A percentile compares a stretch with the other conserved stretches of the same genome.
These are phyloP conservation scores for Suillus americanus DNA, from an alignment of 768 basidiomycete species.

Conservation along the genomic window DNA sequence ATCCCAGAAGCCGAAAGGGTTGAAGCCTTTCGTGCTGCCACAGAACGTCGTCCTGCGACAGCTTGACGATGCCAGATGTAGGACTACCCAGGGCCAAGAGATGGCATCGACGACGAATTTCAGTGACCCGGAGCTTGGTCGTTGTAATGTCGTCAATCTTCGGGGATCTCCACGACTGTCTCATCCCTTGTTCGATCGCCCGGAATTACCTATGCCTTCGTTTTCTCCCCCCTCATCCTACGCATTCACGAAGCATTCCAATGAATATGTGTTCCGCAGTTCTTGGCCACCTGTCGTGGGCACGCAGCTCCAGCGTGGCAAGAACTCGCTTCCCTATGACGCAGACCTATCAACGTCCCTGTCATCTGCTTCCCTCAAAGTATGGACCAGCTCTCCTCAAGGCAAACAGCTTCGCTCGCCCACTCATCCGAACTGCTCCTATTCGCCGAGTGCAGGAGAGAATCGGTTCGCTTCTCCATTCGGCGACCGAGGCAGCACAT, in stretches of 20 bases:
- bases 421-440: neutral
- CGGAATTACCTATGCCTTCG: neutral
- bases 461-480: slow-evolving; percentile 1
- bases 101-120: neutral
- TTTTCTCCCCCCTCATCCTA: neutral
- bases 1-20: neutral
- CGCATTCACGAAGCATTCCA: neutral
- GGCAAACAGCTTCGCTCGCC: neutral
- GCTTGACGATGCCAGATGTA: neutral
- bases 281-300: neutral
- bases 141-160: neutral
- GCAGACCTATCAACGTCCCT: neutral
- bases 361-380: slow-evolving; percentile 1
- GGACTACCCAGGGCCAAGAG: neutral
- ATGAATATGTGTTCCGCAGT: neutral
- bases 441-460: neutral
- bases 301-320: neutral
- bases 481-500: slow-evolving; percentile 3
- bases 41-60: neutral
- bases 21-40: neutral
- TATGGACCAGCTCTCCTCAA: slow-evolving; percentile 1
- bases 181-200: neutral
- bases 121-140: slow-evolving; percentile 1
- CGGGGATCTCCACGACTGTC: neutral
- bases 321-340: neutral